phyloP scores from a whole-genome alignment of 2,329 filamentous ascomycete species.

The Fusarium dlaminii region DNA sequence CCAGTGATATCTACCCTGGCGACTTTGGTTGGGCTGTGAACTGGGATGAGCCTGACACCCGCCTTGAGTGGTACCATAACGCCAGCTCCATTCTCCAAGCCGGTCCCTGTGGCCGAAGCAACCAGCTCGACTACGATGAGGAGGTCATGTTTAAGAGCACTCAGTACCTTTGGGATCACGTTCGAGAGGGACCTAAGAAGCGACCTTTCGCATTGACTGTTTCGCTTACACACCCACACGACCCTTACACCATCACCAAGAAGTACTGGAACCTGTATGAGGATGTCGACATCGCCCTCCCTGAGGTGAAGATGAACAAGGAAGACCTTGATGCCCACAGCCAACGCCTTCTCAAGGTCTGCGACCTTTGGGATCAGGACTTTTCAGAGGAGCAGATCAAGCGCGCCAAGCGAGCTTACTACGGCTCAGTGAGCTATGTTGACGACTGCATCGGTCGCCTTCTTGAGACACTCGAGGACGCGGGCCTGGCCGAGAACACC shows the following conservation, averaged over 20 bases:
- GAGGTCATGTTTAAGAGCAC: slow-evolving; percentile 93
- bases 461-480: slow-evolving; percentile 79
- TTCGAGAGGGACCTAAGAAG: slow-evolving; percentile 77
- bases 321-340: slow-evolving; percentile 88
- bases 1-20: slow-evolving; percentile 94
- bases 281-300: slow-evolving; percentile 85
- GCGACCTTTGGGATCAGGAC: slow-evolving; percentile 85
- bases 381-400: slow-evolving; percentile 89
- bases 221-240: slow-evolving; percentile 92
- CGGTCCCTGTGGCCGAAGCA: slow-evolving; percentile 87
- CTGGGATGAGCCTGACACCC: slow-evolving; percentile 88
- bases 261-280: slow-evolving; percentile 96
- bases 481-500: slow-evolving; percentile 83
- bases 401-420: slow-evolving; percentile 87
- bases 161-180: slow-evolving; percentile 91
- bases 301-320: slow-evolving; percentile 79
- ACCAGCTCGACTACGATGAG: slow-evolving; percentile 95
- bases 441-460: slow-evolving; percentile 91
- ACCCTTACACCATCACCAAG: slow-evolving; percentile 92
- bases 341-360: slow-evolving; percentile 84
- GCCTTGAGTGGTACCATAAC: slow-evolving; percentile 96
- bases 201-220: slow-evolving; percentile 90
- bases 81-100: slow-evolving; percentile 93
- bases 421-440: slow-evolving; percentile 91
- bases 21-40: slow-evolving; percentile 96